A percentile compares a stretch with the other conserved stretches of the same genome.
phyloP scores from a whole-genome alignment of 345 rosid genomes.

The Eucalyptus regnans region DNA sequence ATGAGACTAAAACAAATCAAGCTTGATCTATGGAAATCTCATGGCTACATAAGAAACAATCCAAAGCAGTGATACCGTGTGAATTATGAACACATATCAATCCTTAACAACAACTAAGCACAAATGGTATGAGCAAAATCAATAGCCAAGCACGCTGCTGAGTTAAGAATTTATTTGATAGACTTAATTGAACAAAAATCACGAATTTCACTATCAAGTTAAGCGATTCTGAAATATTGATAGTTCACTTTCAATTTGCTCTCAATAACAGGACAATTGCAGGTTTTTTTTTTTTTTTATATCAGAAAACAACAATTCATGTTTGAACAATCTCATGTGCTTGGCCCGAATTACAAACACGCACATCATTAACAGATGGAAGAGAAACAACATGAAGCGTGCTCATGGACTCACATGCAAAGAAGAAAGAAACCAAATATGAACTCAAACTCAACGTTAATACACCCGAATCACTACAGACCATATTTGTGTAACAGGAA shows the following conservation, averaged over 20 bases:
- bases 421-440: background rate
- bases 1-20: background rate
- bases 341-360: background rate
- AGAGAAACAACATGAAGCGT: background rate
- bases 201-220: rapidly evolving
- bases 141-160: background rate
- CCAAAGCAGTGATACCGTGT: background rate
- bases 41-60: background rate
- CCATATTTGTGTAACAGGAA: background rate
- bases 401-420: background rate
- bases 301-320: background rate
- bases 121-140: background rate
- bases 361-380: background rate
- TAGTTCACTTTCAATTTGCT: background rate
- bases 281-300: background rate
- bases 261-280: background rate
- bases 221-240: background rate
- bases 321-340: background rate
- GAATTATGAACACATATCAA: background rate
- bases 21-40: background rate
- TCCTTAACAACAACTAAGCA: background rate
- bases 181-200: background rate
- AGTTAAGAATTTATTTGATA: background rate
- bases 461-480: background rate
- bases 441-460: background rate